These are phyloP conservation scores for Marchantia polymorpha DNA, from an alignment of 225 moss, liverwort and hornwort genomes.

Conservation along the genomic window DNA sequence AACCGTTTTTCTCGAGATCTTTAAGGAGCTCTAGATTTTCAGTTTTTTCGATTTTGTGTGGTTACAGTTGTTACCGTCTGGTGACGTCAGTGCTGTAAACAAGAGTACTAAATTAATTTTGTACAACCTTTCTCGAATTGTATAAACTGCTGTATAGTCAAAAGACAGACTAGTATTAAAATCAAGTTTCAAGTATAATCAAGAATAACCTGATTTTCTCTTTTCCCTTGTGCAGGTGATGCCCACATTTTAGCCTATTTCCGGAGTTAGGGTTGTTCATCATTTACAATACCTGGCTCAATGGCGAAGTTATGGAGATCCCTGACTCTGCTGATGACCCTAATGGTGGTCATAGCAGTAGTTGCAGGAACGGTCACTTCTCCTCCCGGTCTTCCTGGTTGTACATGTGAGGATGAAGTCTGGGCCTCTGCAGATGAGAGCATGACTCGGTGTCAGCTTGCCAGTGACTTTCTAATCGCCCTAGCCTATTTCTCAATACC, in stretches of 20 bases:
- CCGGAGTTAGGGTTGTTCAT: neutral
- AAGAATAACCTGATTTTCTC: neutral
- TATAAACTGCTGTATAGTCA: neutral
- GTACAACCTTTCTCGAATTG: neutral
- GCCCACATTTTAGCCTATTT: neutral
- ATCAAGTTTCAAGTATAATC: neutral
- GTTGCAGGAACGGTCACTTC: conserved; percentile 53
- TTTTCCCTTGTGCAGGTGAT: conserved; percentile 11
- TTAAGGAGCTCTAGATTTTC: no score
- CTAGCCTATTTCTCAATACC: conserved; percentile 95
- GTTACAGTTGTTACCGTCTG: neutral
- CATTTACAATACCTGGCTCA: neutral
- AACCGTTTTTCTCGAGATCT: no score
- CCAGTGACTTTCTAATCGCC: conserved; percentile 87
- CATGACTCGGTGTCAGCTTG: conserved; percentile 79
- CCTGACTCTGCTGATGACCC: conserved; percentile 20
- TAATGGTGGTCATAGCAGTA: conserved; percentile 46
- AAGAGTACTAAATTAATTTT: neutral
- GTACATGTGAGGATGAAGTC: conserved; percentile 79
- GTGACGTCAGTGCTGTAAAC: neutral
- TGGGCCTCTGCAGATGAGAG: conserved; percentile 47
- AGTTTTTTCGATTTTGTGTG: neutral
- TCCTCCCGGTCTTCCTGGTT: conserved; percentile 55
- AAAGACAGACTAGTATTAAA: no score
- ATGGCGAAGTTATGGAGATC: conserved; percentile 29